phyloP scores from a whole-genome alignment of 1,284 basidiomycete species.

The Cerioporus squamosus region DNA sequence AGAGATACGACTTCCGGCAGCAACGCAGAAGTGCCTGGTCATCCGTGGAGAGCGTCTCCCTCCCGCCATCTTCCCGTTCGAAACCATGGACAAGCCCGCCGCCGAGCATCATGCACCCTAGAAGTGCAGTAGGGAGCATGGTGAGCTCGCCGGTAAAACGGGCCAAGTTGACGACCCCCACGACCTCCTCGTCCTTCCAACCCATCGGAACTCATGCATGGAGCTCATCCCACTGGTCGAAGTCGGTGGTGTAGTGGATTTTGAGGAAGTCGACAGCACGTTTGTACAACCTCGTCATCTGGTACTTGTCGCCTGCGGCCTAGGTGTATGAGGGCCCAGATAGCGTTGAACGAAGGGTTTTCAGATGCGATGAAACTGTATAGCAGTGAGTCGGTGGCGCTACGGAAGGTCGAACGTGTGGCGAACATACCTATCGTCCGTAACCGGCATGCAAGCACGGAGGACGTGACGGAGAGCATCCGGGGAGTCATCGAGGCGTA shows the following conservation, averaged over 20 bases:
- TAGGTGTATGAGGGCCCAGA: conserved; percentile 1
- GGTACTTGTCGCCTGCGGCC: conserved; percentile 9
- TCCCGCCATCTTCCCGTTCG: neutral
- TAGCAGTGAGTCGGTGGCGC: neutral
- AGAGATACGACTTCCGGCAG: neutral
- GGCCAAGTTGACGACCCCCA: conserved; percentile 9
- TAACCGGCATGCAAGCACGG: neutral
- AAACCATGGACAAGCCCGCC: neutral
- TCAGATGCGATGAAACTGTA: neutral
- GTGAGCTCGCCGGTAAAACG: conserved; percentile 5
- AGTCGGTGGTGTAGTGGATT: neutral
- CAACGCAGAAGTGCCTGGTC: conserved; percentile 1
- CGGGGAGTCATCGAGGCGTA: neutral
- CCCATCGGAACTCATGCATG: neutral
- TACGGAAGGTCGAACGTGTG: neutral
- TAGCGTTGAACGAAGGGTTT: neutral
- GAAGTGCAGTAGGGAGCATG: conserved; percentile 5
- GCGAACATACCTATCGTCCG: neutral
- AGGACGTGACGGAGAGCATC: neutral
- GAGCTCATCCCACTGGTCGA: neutral
- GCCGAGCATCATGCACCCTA: neutral
- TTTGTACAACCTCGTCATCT: neutral
- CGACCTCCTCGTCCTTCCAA: neutral
- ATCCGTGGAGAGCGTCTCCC: neutral
- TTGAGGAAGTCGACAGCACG: neutral